These are phyloP conservation scores for Cercospora sojina DNA, from an alignment of 2,329 filamentous ascomycete species.

Conservation along the genomic window DNA sequence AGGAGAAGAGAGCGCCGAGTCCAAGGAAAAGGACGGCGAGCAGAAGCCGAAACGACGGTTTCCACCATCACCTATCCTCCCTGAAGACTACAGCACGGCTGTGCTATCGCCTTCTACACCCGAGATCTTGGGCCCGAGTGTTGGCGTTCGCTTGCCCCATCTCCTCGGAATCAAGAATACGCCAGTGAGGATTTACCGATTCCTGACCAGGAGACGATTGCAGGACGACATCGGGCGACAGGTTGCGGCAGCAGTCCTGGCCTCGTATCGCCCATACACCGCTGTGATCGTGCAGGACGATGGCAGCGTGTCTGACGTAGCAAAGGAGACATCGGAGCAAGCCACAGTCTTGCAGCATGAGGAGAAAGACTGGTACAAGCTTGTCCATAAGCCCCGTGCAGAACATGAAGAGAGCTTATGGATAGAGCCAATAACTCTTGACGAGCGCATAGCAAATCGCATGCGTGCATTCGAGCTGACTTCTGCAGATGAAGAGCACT, in stretches of 20 bases:
- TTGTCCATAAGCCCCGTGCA: constrained; percentile 56
- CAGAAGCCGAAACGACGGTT: constrained; percentile 55
- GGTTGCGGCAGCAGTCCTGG: constrained; percentile 80
- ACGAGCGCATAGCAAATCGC: constrained; percentile 69
- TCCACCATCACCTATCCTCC: constrained; percentile 70
- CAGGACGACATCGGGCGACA: constrained; percentile 86
- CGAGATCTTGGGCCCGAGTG: constrained; percentile 68
- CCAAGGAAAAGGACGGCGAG: constrained; percentile 37
- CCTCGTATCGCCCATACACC: constrained; percentile 50
- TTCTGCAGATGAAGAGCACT: constrained; percentile 67
- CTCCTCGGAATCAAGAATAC: constrained; percentile 91
- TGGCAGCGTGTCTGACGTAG: constrained; percentile 28
- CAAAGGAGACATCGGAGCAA: constrained; percentile 57
- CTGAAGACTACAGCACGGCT: constrained; percentile 68
- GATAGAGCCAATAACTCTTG: constrained; percentile 68
- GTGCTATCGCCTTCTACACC: constrained; percentile 66
- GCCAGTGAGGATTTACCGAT: constrained; percentile 79
- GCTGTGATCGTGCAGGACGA: constrained; percentile 27
- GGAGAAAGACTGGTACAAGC: constrained; percentile 82
- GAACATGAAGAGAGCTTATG: constrained; percentile 64
- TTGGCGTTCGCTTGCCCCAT: constrained; percentile 77
- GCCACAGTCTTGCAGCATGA: constrained; percentile 65
- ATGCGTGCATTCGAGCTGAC: constrained; percentile 78
- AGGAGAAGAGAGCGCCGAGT: constrained; percentile 27
- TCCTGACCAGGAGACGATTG: constrained; percentile 78